These are phyloP conservation scores for Cardamine resedifolia DNA, from an alignment of 345 rosid species.

Conservation along the genomic window DNA sequence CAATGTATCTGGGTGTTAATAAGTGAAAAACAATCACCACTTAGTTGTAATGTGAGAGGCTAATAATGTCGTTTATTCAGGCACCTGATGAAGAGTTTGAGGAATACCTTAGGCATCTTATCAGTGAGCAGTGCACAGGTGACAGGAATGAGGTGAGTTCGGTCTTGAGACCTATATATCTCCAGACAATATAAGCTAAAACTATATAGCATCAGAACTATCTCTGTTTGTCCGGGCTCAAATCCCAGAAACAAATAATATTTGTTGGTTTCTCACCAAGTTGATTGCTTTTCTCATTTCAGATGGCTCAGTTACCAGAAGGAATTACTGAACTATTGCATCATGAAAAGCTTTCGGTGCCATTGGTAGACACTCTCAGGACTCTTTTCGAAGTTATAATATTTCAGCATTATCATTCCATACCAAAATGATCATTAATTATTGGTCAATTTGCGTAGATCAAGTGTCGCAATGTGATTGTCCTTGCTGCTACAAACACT, in stretches of 20 bases:
- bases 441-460: constrained; percentile 48
- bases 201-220: not conserved
- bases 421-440: not conserved
- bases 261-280: constrained; percentile 21
- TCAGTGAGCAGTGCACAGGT: constrained; percentile 77
- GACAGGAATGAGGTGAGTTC: constrained; percentile 83
- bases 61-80: constrained; percentile 40
- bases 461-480: constrained; percentile 74
- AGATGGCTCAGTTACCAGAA: constrained; percentile 99
- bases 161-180: not conserved
- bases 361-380: constrained; percentile 62
- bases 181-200: not conserved
- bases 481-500: constrained; percentile 72
- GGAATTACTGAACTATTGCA: constrained; percentile 90
- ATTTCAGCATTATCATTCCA: not conserved
- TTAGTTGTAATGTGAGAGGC: not conserved
- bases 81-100: constrained; percentile 99
- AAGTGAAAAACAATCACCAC: not conserved
- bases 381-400: not conserved
- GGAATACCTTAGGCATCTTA: constrained; percentile 79
- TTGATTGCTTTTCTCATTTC: constrained; percentile 34
- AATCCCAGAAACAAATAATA: not conserved
- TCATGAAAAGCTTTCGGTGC: constrained; percentile 79
- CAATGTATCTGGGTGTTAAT: not conserved
- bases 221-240: not conserved